Conservation (phyloP, 148 eudicot species). For the Talinum fruticosum region DNA sequence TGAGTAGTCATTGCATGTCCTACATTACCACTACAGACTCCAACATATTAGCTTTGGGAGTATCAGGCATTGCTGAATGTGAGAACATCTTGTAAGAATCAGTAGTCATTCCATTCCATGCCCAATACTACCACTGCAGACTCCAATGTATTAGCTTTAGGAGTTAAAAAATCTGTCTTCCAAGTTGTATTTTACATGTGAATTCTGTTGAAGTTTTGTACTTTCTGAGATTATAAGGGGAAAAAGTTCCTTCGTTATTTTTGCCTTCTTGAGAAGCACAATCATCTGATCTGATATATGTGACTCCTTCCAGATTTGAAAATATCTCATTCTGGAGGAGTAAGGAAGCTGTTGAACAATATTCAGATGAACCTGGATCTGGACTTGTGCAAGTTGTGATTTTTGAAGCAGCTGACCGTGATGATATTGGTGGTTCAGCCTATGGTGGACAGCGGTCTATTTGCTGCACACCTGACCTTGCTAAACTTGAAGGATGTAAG, state of each 20-base stretch:
- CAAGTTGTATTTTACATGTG: background rate
- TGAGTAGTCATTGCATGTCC: background rate
- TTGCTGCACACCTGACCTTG: slow-evolving; percentile 98
- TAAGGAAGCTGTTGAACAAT: slow-evolving; percentile 55
- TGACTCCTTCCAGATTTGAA: slow-evolving; percentile 57
- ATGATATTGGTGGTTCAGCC: slow-evolving; percentile 94
- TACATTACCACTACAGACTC: background rate
- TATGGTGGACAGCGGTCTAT: slow-evolving; percentile 95
- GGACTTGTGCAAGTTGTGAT: slow-evolving; percentile 78
- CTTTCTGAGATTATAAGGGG: background rate
- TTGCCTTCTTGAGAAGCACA: background rate
- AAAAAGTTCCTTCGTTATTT: background rate
- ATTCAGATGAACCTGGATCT: slow-evolving; percentile 56
- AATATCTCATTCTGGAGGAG: slow-evolving; percentile 92
- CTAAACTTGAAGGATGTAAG: slow-evolving; percentile 94
- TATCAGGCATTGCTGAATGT: background rate
- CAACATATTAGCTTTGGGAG: background rate
- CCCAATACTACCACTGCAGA: background rate
- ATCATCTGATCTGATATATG: slow-evolving; percentile 13
- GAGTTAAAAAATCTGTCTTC: background rate
- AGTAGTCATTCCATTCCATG: background rate
- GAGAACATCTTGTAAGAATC: background rate
- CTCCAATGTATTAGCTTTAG: background rate
- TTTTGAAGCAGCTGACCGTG: slow-evolving; percentile 97
- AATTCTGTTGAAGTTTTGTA: background rate